Conservation (phyloP, 2,329 filamentous ascomycete genomes). For the Aspergillus alliaceus region DNA sequence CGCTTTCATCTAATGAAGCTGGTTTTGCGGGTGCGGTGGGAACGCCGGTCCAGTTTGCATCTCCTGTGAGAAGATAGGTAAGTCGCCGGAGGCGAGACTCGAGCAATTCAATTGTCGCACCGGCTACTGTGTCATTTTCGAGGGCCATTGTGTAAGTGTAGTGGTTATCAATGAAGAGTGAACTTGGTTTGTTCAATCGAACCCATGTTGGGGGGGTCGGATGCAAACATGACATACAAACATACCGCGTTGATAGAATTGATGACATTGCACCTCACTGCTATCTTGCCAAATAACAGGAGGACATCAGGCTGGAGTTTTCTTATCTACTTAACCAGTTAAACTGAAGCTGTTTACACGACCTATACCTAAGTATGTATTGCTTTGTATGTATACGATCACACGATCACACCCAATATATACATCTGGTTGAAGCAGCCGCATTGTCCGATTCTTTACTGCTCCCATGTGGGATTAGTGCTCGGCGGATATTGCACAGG, state of each 20-base stretch:
- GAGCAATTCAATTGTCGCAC: conserved; percentile 45
- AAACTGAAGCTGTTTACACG: too few species aligned
- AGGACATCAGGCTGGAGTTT: too few species aligned
- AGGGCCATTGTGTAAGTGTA: conserved; percentile 26
- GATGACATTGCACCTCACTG: too few species aligned
- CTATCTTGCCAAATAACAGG: too few species aligned
- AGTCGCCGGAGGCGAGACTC: conserved; percentile 45
- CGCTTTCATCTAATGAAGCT: conserved; percentile 37
- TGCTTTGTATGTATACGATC: too few species aligned
- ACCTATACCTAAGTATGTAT: too few species aligned
- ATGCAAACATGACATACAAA: conserved; percentile 20
- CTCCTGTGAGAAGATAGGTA: conserved; percentile 46
- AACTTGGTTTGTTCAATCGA: not conserved
- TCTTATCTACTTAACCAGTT: too few species aligned
- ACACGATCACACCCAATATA: not conserved
- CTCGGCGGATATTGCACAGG: conserved; percentile 7
- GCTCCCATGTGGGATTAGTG: conserved; percentile 1
- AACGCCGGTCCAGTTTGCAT: conserved; percentile 41
- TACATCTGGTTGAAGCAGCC: not conserved
- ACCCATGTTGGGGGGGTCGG: not conserved
- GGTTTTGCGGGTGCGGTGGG: conserved; percentile 36
- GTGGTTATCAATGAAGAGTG: not conserved
- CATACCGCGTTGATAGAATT: too few species aligned
- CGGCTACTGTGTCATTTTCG: conserved; percentile 36
- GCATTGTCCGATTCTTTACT: not conserved